Evolutionary conservation across 2,329 filamentous ascomycete species (phyloP).

Genomic region (Ophiostoma ips): DNA sequence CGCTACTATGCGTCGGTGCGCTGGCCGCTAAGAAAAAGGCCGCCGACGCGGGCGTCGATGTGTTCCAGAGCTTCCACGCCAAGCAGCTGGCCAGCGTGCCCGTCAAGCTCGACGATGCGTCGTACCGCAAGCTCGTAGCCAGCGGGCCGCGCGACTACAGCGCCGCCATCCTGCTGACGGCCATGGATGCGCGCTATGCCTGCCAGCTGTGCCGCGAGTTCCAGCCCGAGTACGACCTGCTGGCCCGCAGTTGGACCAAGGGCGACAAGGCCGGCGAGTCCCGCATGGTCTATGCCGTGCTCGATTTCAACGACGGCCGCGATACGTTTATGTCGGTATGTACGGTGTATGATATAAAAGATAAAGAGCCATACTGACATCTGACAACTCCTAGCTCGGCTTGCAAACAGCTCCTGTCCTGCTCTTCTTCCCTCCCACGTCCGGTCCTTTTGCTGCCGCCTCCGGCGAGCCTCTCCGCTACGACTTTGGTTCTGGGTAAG

Average conservation of each 20-base stretch:
- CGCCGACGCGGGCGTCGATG: constrained; percentile 27
- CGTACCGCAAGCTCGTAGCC: constrained; percentile 62
- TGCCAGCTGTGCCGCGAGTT: constrained; percentile 83
- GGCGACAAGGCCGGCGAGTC: constrained; percentile 64
- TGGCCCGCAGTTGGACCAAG: constrained; percentile 75
- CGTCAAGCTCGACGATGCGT: constrained; percentile 62
- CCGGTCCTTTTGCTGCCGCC: constrained; percentile 61
- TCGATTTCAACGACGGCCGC: constrained; percentile 81
- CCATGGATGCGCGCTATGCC: constrained; percentile 67
- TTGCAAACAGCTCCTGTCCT: constrained; percentile 91
- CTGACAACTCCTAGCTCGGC: constrained; percentile 47
- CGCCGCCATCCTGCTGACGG: constrained; percentile 71
- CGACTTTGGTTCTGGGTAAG: constrained; percentile 73
- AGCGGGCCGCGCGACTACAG: constrained; percentile 70
- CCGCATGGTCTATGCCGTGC: constrained; percentile 62
- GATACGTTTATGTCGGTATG: constrained; percentile 74
- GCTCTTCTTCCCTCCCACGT: constrained; percentile 72
- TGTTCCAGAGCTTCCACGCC: constrained; percentile 57
- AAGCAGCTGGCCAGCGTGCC: constrained; percentile 53
- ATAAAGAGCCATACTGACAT: neutral
- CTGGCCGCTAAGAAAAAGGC: constrained; percentile 47
- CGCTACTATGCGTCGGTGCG: constrained; percentile 44
- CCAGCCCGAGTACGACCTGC: constrained; percentile 83
- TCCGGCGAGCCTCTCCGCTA: constrained; percentile 60
- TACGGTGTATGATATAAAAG: neutral